Percentiles rank a stretch among this genome's conserved stretches.
These are phyloP conservation scores for Gremmenia infestans DNA, from an alignment of 2,329 filamentous ascomycete species.

Conservation along the genomic window DNA sequence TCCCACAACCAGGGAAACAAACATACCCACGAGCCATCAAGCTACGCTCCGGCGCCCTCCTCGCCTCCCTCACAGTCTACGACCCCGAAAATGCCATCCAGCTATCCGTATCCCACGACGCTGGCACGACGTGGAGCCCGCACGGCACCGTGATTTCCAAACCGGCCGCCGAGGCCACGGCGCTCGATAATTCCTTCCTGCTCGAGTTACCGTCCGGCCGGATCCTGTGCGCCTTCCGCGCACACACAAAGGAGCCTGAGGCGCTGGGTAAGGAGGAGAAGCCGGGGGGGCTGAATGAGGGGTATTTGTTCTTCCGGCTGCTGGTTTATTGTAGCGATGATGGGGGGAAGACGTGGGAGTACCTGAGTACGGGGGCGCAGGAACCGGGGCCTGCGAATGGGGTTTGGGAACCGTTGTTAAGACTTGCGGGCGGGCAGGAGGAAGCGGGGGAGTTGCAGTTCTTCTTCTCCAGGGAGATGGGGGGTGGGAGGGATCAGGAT, in stretches of 20 bases:
- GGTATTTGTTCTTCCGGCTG: conserved; percentile 2
- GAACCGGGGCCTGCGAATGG: background rate
- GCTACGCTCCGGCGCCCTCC: background rate
- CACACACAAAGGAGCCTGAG: background rate
- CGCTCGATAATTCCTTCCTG: conserved; percentile 8
- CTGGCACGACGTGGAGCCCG: background rate
- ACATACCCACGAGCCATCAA: conserved; percentile 4
- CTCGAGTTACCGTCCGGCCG: conserved; percentile 5
- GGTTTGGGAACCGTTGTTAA: conserved; percentile 12
- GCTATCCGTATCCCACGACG: background rate
- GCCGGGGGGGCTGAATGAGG: background rate
- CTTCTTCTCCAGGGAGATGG: conserved; percentile 7
- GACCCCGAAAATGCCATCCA: background rate
- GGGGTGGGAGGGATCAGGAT: conserved; percentile 6
- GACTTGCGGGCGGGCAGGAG: background rate
- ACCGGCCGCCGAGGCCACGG: background rate
- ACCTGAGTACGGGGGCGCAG: conserved; percentile 1
- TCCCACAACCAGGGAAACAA: background rate
- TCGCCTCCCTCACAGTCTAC: background rate
- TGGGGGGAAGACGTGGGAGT: conserved; percentile 4
- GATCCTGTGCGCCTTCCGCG: conserved; percentile 8
- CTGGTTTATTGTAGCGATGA: conserved; percentile 5
- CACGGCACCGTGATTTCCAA: background rate
- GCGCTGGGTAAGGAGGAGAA: background rate
- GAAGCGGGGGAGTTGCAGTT: background rate